Evolutionary conservation across 176 grass and related monocot species (phyloP).

Genomic region (Eleusine indica): DNA sequence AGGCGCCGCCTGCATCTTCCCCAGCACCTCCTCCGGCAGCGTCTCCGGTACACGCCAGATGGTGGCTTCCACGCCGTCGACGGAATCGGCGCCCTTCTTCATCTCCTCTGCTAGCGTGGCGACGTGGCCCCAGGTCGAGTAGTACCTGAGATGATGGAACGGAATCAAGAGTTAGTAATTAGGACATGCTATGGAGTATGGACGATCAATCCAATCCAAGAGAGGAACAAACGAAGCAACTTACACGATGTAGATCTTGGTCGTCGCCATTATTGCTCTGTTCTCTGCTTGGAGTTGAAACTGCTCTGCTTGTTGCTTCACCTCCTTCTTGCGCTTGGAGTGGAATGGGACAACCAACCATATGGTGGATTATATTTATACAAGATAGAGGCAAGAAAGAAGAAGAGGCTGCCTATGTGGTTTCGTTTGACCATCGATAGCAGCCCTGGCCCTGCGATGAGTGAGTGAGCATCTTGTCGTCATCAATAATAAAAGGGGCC

Average conservation of each 20-base stretch:
- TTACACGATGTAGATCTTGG: slow-evolving; percentile 75
- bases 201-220: too few species aligned
- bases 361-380: background rate
- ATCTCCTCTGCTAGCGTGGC: slow-evolving; percentile 45
- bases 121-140: slow-evolving; percentile 43
- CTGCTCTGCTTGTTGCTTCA: background rate
- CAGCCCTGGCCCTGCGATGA: background rate
- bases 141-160: slow-evolving; percentile 10
- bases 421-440: background rate
- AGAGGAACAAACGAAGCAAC: background rate
- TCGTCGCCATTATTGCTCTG: slow-evolving; percentile 29
- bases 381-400: background rate
- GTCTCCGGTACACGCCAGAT: slow-evolving; percentile 51
- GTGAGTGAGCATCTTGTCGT: background rate
- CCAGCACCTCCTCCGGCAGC: slow-evolving; percentile 45
- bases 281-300: background rate
- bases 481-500: background rate
- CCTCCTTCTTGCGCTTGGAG: too few species aligned
- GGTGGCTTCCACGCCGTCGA: slow-evolving; percentile 38
- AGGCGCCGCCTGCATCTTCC: slow-evolving; percentile 49
- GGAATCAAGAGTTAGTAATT: too few species aligned
- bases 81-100: slow-evolving; percentile 37
- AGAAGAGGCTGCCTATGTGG: background rate
- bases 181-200: too few species aligned
- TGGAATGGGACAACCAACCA: background rate